A percentile compares a stretch with the other conserved stretches of the same genome.
These are phyloP conservation scores for Cladosporium sphaerospermum DNA, from an alignment of 2,329 filamentous ascomycete genomes.

Conservation along the genomic window DNA sequence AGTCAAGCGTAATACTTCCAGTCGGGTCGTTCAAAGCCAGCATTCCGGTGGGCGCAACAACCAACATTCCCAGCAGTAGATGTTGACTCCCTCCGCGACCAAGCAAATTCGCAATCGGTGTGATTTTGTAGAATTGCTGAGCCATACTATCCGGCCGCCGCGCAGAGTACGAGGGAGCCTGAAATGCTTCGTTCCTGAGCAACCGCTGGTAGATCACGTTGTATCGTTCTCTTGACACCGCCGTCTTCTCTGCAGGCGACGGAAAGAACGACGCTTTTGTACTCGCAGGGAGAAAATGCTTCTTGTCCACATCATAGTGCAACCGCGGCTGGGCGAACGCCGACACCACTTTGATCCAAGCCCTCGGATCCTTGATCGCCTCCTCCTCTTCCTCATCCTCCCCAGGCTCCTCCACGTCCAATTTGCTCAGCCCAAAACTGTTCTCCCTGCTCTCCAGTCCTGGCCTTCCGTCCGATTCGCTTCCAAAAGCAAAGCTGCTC, in stretches of 20 bases:
- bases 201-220: constrained; percentile 88
- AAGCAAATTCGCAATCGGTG: constrained; percentile 68
- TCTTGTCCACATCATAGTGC: constrained; percentile 71
- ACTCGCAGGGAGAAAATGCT: constrained; percentile 72
- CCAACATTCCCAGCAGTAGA: constrained; percentile 78
- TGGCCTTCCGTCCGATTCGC: constrained; percentile 30
- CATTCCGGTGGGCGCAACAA: constrained; percentile 71
- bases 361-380: constrained; percentile 60
- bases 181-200: constrained; percentile 87
- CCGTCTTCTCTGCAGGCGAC: constrained; percentile 71
- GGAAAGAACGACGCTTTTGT: constrained; percentile 53
- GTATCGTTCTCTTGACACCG: constrained; percentile 82
- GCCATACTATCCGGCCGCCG: constrained; percentile 38
- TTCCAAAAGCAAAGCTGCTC: constrained; percentile 58
- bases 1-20: constrained; percentile 77
- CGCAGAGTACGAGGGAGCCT: constrained; percentile 67
- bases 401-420: constrained; percentile 49
- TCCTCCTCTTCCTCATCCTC: constrained; percentile 56
- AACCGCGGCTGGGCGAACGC: constrained; percentile 82
- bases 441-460: constrained; percentile 50
- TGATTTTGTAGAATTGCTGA: constrained; percentile 75
- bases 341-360: constrained; percentile 76
- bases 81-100: constrained; percentile 80
- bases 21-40: constrained; percentile 81
- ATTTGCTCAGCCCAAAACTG: constrained; percentile 53